Evolutionary conservation across 1,284 basidiomycete species (phyloP).

Genomic region (Heterobasidion parviporum): DNA sequence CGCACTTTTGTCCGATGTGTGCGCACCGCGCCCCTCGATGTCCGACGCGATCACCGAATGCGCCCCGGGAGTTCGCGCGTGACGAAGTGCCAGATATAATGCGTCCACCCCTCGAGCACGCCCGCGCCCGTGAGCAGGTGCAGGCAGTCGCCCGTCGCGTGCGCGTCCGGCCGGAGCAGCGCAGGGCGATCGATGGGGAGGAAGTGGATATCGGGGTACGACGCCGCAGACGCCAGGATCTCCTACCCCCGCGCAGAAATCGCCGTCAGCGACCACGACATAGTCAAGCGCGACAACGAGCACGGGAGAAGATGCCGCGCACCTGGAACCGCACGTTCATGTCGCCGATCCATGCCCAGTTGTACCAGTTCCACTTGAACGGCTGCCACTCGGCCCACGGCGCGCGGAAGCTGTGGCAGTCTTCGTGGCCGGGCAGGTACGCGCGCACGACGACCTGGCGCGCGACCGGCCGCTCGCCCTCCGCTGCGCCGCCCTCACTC

Average conservation of each 20-base stretch:
- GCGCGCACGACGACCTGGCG: slow-evolving; percentile 50
- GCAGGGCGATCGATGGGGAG: slow-evolving; percentile 52
- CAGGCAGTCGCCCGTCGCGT: slow-evolving; percentile 50
- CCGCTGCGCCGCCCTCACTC: slow-evolving; percentile 4
- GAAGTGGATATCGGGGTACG: slow-evolving; percentile 48
- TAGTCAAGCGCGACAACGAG: not conserved
- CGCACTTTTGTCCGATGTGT: too few relatives aligned
- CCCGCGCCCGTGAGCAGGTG: slow-evolving; percentile 58
- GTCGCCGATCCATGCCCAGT: slow-evolving; percentile 52
- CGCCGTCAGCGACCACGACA: too few relatives aligned
- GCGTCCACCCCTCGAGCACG: slow-evolving; percentile 61
- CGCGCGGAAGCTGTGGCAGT: slow-evolving; percentile 40
- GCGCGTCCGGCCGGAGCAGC: slow-evolving; percentile 56
- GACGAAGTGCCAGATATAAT: slow-evolving; percentile 61
- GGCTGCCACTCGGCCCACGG: slow-evolving; percentile 36
- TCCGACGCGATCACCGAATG: not conserved
- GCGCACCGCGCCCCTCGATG: too few relatives aligned
- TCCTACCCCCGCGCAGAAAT: slow-evolving; percentile 20
- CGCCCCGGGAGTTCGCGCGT: slow-evolving; percentile 24
- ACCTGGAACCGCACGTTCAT: slow-evolving; percentile 53
- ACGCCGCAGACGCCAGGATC: slow-evolving; percentile 24
- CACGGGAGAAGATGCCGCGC: slow-evolving; percentile 7
- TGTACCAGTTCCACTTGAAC: slow-evolving; percentile 43
- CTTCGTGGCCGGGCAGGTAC: slow-evolving; percentile 57
- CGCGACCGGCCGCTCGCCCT: slow-evolving; percentile 3